Conservation (phyloP, 306 rosid species). For the peach (Prunus persica) region DNA sequence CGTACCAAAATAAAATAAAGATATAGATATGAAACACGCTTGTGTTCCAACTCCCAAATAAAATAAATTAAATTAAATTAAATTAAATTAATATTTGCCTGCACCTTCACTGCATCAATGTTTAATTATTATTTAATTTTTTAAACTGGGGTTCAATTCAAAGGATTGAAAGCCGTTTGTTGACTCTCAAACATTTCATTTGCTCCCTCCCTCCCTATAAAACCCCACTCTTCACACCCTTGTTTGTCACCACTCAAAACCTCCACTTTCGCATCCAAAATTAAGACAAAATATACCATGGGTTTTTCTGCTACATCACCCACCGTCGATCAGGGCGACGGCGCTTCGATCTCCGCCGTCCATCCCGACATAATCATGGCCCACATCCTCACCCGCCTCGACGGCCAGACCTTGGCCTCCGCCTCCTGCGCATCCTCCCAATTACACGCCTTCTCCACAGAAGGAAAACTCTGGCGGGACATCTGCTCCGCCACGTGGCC, state of each 20-base stretch:
- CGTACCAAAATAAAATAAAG: neutral
- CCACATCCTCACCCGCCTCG: conserved; percentile 74
- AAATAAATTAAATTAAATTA: no score
- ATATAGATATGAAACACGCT: conserved; percentile 14
- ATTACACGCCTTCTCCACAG: conserved; percentile 50
- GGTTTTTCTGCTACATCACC: conserved; percentile 14
- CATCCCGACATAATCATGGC: conserved; percentile 58
- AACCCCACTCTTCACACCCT: neutral
- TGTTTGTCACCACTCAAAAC: conserved; percentile 1
- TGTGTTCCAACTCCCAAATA: neutral
- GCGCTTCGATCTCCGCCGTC: conserved; percentile 38
- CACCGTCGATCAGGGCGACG: neutral
- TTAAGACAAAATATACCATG: neutral
- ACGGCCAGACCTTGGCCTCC: conserved; percentile 62
- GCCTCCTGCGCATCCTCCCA: conserved; percentile 46
- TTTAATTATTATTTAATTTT: neutral
- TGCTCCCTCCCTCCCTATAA: neutral
- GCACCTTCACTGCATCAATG: conserved; percentile 5
- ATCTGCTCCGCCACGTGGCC: conserved; percentile 69
- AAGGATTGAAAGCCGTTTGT: neutral
- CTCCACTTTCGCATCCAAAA: conserved; percentile 1
- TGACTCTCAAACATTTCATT: neutral
- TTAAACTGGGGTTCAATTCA: neutral
- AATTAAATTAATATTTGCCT: neutral
- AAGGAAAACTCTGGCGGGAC: conserved; percentile 58